These are phyloP conservation scores for Naematelia encephala DNA, from an alignment of 768 basidiomycete species.

Conservation along the genomic window DNA sequence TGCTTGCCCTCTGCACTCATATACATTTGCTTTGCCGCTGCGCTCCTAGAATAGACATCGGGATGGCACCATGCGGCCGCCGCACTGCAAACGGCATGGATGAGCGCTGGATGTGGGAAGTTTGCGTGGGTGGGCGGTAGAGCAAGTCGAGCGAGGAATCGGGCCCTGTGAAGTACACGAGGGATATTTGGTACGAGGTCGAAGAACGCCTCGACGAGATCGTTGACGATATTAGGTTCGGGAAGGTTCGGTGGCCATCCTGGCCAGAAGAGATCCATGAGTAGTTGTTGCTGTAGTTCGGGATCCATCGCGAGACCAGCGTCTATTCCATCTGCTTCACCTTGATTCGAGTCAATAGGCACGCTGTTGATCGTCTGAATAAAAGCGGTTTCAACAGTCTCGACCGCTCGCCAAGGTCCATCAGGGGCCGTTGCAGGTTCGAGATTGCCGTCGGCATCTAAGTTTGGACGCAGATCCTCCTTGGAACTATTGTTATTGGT, in stretches of 20 bases:
- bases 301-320: slow-evolving; percentile 16
- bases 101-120: slow-evolving; percentile 67
- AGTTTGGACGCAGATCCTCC: slow-evolving; percentile 5
- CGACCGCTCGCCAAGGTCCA: slow-evolving; percentile 36
- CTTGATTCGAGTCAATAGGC: neutral
- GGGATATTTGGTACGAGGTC: slow-evolving; percentile 70
- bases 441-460: slow-evolving; percentile 13
- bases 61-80: slow-evolving; percentile 56
- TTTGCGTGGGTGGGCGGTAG: slow-evolving; percentile 68
- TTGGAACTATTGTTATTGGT: neutral
- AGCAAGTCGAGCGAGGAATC: slow-evolving; percentile 65
- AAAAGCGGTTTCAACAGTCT: slow-evolving; percentile 21
- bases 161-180: slow-evolving; percentile 65
- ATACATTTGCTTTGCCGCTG: slow-evolving; percentile 1
- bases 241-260: slow-evolving; percentile 42
- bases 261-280: slow-evolving; percentile 47
- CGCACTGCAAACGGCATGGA: slow-evolving; percentile 80
- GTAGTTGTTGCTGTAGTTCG: slow-evolving; percentile 35
- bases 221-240: slow-evolving; percentile 44
- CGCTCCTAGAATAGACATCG: slow-evolving; percentile 11
- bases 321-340: slow-evolving; percentile 13
- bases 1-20: neutral
- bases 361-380: neutral
- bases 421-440: slow-evolving; percentile 15
- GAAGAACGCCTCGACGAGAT: slow-evolving; percentile 71